A percentile compares a stretch with the other conserved stretches of the same genome.
Evolutionary conservation across 176 grass and related monocot genomes (phyloP).

Genomic region (Triticum urartu): DNA sequence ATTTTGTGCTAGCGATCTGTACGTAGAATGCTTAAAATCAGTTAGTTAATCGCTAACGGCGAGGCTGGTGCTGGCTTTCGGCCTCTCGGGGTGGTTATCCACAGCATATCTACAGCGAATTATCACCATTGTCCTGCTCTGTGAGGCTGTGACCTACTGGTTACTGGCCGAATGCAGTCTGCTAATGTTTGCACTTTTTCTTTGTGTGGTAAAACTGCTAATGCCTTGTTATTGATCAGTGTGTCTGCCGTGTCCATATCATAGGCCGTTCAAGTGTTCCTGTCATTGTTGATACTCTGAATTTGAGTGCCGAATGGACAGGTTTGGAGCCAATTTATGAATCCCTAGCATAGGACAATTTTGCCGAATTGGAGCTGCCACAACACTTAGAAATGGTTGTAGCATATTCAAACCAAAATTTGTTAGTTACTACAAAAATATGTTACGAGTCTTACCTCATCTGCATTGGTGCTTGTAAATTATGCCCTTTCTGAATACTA

Average conservation of each 20-base stretch:
- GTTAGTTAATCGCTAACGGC: not conserved
- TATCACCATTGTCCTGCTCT: too few relatives aligned
- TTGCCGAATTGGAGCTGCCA: not conserved
- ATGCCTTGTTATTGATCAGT: too few relatives aligned
- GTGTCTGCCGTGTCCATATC: not conserved
- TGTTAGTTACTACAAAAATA: not conserved
- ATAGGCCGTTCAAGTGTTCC: not conserved
- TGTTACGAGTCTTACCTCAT: not conserved
- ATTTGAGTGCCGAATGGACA: not conserved
- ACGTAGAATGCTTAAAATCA: not conserved
- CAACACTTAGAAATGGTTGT: not conserved
- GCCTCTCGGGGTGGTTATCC: too few relatives aligned
- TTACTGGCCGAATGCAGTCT: too few relatives aligned
- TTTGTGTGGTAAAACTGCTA: too few relatives aligned
- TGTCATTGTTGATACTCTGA: not conserved
- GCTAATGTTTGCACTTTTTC: too few relatives aligned
- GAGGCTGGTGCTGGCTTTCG: too few relatives aligned
- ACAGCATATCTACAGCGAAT: too few relatives aligned
- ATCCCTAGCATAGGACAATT: not conserved
- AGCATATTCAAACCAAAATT: not conserved
- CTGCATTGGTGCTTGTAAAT: not conserved
- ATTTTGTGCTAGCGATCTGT: too few relatives aligned
- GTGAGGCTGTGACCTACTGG: too few relatives aligned
- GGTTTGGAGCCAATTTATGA: not conserved
- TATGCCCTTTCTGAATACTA: not conserved